Base-by-base conservation (phyloP, 129 eudicot species). In the Flaveria sonorensis region DNA sequence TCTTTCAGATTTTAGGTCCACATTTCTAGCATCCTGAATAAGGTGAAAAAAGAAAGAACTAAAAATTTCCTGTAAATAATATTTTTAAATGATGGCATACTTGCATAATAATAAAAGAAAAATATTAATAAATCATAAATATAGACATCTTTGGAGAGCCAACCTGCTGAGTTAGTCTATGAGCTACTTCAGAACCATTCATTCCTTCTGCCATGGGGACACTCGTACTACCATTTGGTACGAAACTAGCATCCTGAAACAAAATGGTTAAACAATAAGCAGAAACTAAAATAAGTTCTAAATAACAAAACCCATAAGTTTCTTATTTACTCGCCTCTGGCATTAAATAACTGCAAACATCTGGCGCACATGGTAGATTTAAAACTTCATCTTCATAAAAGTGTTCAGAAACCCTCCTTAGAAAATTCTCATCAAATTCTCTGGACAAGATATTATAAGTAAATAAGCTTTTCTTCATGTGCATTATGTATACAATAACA, bases 261-360 rank as follows among this genome's bases (percentile, higher is more conserved):
- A 63, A 59, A 73, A 19, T 57, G 21, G 66, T 62, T 3, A 39
- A 40, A 23, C 12, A 57, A 83, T 76, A 68, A 75, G 51, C 14
- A 52, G 69, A 42, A 70, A 63, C 19, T n/a, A 66, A 36, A 36
- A 65, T 15, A 40, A 39, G 26, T 66, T 39, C 16, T 16, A 7
- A 77, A 45, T n/a, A 36, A 48, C 19, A 9, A 30, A 80, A 84
- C 52, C 24, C 16, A 67, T 1, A 60, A 10, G 66, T 68, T 13
- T 72, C 55, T 77, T 66, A 46, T 53, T 48, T 46, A 73, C 83
- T 57, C 84, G 91, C 99, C 96, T 95, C 99, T 60, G 97, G 80
- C 82, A 91, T 84, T 75, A 91, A 77, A 80, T 81, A 95, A 81
- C 83, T 89, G 92, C 94, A 83, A 77, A 86, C 99, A 83, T 95